These are phyloP conservation scores for Penicillium aurantiogriseum DNA, from an alignment of 2,329 filamentous ascomycete species.

Conservation along the genomic window DNA sequence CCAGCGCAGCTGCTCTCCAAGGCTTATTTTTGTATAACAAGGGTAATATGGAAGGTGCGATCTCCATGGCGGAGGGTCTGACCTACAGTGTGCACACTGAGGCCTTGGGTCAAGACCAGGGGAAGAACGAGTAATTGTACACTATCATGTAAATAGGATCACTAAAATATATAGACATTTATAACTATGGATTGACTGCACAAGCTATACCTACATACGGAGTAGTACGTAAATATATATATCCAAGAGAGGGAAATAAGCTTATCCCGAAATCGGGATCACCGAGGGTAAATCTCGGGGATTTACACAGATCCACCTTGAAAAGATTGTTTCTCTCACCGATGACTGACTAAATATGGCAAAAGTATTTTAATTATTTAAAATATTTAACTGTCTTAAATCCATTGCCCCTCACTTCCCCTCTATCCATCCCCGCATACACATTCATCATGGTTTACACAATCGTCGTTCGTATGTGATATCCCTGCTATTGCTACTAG, in stretches of 20 bases:
- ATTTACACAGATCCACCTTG: slow-evolving; percentile 13
- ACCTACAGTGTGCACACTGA: slow-evolving; percentile 34
- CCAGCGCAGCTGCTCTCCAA: slow-evolving; percentile 89
- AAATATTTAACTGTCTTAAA: neutral
- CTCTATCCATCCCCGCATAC: slow-evolving; percentile 2
- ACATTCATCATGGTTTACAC: slow-evolving; percentile 30
- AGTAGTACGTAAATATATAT: neutral
- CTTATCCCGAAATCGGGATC: slow-evolving; percentile 12
- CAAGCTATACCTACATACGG: too few species aligned
- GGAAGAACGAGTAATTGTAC: slow-evolving; percentile 18
- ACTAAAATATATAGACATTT: slow-evolving; percentile 14
- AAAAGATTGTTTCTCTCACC: slow-evolving; percentile 13
- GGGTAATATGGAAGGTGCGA: slow-evolving; percentile 81
- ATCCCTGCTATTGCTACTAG: neutral
- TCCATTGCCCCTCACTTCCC: slow-evolving; percentile 12
- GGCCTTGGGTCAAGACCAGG: slow-evolving; percentile 21
- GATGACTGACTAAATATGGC: slow-evolving; percentile 3
- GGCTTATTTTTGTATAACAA: slow-evolving; percentile 96
- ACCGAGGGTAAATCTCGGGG: slow-evolving; percentile 17
- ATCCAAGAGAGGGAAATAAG: neutral
- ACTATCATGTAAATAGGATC: slow-evolving; percentile 28
- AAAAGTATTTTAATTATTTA: neutral
- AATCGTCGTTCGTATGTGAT: slow-evolving; percentile 31
- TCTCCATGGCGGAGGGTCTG: slow-evolving; percentile 66
- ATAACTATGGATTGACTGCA: neutral